Base-by-base conservation (phyloP, 108 stramenopile genomes). In the Nannochloropsis granulata region DNA sequence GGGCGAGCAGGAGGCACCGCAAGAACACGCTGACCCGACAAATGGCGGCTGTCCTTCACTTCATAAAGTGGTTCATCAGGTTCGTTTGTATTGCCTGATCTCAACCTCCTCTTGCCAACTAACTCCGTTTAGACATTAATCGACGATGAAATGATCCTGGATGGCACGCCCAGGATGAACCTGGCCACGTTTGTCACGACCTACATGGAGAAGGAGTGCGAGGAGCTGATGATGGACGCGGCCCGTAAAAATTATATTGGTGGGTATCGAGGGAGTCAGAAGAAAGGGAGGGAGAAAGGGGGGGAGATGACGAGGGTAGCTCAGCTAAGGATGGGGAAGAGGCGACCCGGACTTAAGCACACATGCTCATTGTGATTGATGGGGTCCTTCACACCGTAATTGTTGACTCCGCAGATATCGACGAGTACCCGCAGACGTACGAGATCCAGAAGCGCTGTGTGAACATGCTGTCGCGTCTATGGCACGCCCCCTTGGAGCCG, bases 381-480 rank as follows among this genome's bases (percentile, higher is more conserved):
- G 0, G 0, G 0, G 10, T 0, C 56, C 56, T 71, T 71, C n/a
- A n/a, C 56, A 71, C 56, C 11, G 10, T n/a, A 10, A 11, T 34
- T 34, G 34, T 3, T 34, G 34, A 34, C 34, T 1, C 34, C 34
- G 34, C 56, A 71, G 56, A 86, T 46, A 71, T 83, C 19, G 86
- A 86, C 82, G 83, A 86, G 83, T 86, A 86, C 83, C 83, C 86
- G 46, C 81, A 81, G 24, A 83, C 86, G 13, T 83, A n/a, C 44
- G 44, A 34, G 26, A 86, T 87, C 79, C 78, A 79, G 78, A 78
- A 87, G 86, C 83, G 81, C 21, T 85, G 87, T 78, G 92, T 92
- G 45, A 90, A 90, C 87, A 90, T 88, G 79, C 88, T 92, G 80
- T 90, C 90, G 42, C 79, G 85, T 46, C 78, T 92, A 14, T 92